These are phyloP conservation scores for Fusarium heterosporum DNA, from an alignment of 2,329 filamentous ascomycete species.

Conservation along the genomic window DNA sequence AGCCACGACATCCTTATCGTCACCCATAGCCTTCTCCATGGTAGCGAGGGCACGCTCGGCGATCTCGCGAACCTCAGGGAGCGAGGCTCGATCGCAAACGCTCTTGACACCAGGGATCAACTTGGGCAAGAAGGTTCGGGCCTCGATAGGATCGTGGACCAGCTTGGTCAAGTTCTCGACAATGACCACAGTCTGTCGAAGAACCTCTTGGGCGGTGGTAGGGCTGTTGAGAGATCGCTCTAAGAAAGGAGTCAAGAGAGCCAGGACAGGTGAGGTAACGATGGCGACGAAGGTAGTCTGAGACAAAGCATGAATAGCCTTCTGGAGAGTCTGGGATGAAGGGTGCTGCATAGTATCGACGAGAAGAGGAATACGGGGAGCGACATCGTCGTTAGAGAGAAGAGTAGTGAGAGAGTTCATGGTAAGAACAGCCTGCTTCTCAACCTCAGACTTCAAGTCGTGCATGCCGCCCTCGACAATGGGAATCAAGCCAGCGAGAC, in stretches of 20 bases:
- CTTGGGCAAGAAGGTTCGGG: constrained; percentile 93
- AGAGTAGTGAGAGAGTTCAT: constrained; percentile 93
- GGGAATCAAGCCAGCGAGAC: constrained; percentile 87
- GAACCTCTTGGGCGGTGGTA: constrained; percentile 89
- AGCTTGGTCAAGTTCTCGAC: constrained; percentile 98
- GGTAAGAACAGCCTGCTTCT: constrained; percentile 89
- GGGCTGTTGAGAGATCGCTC: constrained; percentile 95
- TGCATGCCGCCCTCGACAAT: constrained; percentile 95
- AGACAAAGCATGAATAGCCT: constrained; percentile 95
- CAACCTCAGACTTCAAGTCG: constrained; percentile 89
- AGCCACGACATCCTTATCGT: constrained; percentile 73
- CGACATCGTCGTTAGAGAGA: constrained; percentile 96
- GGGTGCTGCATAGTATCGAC: constrained; percentile 97
- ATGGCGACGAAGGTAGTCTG: constrained; percentile 99
- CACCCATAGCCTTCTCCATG: constrained; percentile 93
- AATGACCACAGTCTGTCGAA: constrained; percentile 95
- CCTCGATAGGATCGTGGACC: constrained; percentile 94
- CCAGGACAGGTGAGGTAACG: constrained; percentile 94
- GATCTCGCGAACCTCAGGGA: constrained; percentile 94
- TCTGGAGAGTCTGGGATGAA: constrained; percentile 86
- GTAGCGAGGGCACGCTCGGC: constrained; percentile 84
- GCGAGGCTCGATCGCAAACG: constrained; percentile 86
- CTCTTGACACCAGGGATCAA: constrained; percentile 92
- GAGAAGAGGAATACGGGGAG: constrained; percentile 88
- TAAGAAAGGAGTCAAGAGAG: constrained; percentile 91